Evolutionary conservation across 2,329 filamentous ascomycete genomes (phyloP), one percentile per base, ranked within the genome.

Genomic region (Chrysosporium keratinophilum): DNA sequence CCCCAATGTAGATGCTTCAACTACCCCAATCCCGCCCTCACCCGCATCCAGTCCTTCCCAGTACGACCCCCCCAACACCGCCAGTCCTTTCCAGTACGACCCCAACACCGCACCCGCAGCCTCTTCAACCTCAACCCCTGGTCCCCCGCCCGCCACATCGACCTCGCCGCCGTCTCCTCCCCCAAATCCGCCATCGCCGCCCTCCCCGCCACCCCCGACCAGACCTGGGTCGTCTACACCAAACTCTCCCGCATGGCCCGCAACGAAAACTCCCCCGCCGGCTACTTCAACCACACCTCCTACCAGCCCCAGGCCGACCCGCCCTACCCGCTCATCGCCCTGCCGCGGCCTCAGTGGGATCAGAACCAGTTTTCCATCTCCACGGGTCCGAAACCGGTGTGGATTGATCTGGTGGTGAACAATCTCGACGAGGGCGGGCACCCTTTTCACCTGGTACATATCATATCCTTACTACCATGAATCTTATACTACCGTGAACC

Each of bases 371-470:
- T 76, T 31, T 58, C 66, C 5, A 63, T 66, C 53, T 64, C 60
- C 5, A 66, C 62, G n/a, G 67, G 61, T 5, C 56, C 57, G 31
- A 54, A 61, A 2, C 57, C 62, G 4, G 49, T 47, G 28, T 78
- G 75, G 74, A 63, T 76, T 0, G 74, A 77, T 56, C 58, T 77
- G 0, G 65, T 76, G 2, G 63, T 77, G 46, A 78, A 78, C 57
- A 78, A 78, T 52, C 63, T 76, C 14, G 75, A 78, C 54, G 74
- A 77, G 40, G 72, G 71, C 5, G 64, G 67, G 0, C 76, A 78
- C 58, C 75, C 76, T 0, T 77, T 77, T 54, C 76, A 78, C 58
- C 55, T 78, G 41, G 72, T 74, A 62, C n/a, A n/a, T 54, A 63
- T 56, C n/a, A 40, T 14, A 33, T 12, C 10, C 31, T 31, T 2